Evolutionary conservation across 2,329 filamentous ascomycete species (phyloP).

Genomic region (Exophiala sp.): DNA sequence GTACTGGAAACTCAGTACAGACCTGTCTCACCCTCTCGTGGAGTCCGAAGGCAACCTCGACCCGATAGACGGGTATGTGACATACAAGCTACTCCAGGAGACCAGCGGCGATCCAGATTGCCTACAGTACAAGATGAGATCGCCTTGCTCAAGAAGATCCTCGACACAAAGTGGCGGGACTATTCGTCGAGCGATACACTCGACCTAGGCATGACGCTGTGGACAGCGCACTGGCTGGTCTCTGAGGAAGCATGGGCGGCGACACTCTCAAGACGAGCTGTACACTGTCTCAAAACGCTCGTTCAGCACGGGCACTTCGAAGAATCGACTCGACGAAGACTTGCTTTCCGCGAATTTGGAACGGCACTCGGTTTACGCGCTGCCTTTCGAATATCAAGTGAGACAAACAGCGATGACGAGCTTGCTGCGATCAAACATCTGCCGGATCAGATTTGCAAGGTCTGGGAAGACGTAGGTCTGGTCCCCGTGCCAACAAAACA

Average conservation of each 20-base stretch:
- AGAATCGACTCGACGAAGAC: slow-evolving; percentile 35
- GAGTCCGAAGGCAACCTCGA: slow-evolving; percentile 55
- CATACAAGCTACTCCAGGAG: slow-evolving; percentile 48
- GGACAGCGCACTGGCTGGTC: slow-evolving; percentile 52
- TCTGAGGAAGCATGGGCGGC: slow-evolving; percentile 49
- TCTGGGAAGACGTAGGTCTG: slow-evolving; percentile 19
- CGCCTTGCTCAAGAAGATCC: slow-evolving; percentile 50
- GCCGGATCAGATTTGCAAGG: slow-evolving; percentile 12
- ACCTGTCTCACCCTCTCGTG: slow-evolving; percentile 48
- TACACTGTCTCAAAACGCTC: slow-evolving; percentile 32
- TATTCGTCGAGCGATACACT: slow-evolving; percentile 49
- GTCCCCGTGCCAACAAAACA: slow-evolving; percentile 18
- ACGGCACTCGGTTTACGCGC: slow-evolving; percentile 49
- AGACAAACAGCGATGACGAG: not conserved
- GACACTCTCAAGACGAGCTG: slow-evolving; percentile 31
- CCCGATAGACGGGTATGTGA: slow-evolving; percentile 53
- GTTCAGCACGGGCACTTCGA: slow-evolving; percentile 33
- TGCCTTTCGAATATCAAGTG: slow-evolving; percentile 17
- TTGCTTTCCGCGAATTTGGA: slow-evolving; percentile 57
- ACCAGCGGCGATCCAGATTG: slow-evolving; percentile 31
- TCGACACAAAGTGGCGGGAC: slow-evolving; percentile 44
- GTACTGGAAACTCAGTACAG: slow-evolving; percentile 57
- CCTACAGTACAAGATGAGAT: slow-evolving; percentile 50
- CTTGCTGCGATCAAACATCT: slow-evolving; percentile 7
- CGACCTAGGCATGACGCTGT: slow-evolving; percentile 60